Base-by-base conservation (phyloP, 2,329 filamentous ascomycete species). In the Fusarium cyanostomum region DNA sequence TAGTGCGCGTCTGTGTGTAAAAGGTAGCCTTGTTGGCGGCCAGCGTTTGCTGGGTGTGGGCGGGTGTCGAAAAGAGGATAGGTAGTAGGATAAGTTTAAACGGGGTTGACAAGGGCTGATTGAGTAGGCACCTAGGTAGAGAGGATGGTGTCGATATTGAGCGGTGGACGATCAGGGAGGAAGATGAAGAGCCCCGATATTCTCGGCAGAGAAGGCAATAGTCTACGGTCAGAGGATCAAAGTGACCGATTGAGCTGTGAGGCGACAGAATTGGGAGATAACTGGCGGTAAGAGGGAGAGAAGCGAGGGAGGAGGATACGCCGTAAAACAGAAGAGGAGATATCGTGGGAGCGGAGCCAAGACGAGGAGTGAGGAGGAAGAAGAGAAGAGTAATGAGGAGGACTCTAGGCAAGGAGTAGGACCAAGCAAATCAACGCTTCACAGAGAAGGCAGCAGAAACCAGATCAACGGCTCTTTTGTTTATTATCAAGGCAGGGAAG, bases 11-110 rank as follows among this genome's bases (percentile, higher is more conserved):
- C 45, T 52, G 55, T 45, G 37, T 45, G 56, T 56, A 24, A 27
- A 21, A 26, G 27, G 16, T 26, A 43, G 31, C 39, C 35, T 42
- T 38, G 35, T 15, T 51, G 16, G 41, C 33, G 27, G 41, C 21
- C 41, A 31, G 42, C 35, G 38, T 56, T 50, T 48, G 18, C 35
- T 34, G 41, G 31, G 18, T 35, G 31, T 35, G 31, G 33, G 33
- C 33, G 44, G 31, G 21, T 37, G 59, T 46, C 48, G 31, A 35
- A 55, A 39, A 63, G 13, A 49, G 52, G 30, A 21, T 37, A 37
- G 28, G 13, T 35, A 56, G 16, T 41, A 38, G 44, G 38, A 52
- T 58, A 57, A 46, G 52, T 48, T 62, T 58, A 62, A 62, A 43
- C 52, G 62, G 44, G 51, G 51, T 18, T 15, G 26, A 62, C 57